phyloP scores from a whole-genome alignment of 2,329 filamentous ascomycete species.

The Ophiostoma quercus region DNA sequence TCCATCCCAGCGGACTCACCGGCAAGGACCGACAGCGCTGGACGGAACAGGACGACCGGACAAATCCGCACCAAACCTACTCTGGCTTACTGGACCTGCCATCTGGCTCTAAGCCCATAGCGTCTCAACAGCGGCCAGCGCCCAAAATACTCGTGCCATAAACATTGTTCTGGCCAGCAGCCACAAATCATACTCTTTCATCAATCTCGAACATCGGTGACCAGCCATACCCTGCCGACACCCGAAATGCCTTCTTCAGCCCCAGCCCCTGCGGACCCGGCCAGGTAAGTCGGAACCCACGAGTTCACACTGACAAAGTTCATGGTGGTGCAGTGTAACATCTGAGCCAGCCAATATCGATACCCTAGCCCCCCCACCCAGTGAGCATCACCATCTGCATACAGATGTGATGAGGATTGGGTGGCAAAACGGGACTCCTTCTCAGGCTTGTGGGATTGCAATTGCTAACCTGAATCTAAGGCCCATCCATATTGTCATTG shows the following conservation, averaged over 20 bases:
- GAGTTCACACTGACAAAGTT: not conserved
- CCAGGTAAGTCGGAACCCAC: constrained; percentile 17
- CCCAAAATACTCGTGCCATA: not conserved
- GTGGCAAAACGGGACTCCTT: constrained; percentile 9
- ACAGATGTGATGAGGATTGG: not conserved
- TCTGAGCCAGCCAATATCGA: not conserved
- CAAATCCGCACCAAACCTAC: not conserved
- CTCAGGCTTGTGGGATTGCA: not conserved
- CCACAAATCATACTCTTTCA: not conserved
- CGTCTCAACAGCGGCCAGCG: not conserved
- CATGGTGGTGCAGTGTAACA: not conserved
- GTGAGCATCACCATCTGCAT: not conserved
- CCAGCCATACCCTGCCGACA: constrained; percentile 6
- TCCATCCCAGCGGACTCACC: not conserved
- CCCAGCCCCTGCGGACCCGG: constrained; percentile 21
- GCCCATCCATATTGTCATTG: constrained; percentile 57
- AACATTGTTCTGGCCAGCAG: constrained; percentile 1
- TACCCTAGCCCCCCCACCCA: not conserved
- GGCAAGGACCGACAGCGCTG: not conserved
- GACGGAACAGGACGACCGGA: not conserved
- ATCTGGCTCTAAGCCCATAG: not conserved
- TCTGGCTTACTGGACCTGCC: not conserved
- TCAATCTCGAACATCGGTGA: not conserved
- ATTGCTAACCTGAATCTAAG: constrained; percentile 31
- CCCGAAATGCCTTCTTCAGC: constrained; percentile 21